These are phyloP conservation scores for Heimioporus sp. DNA, from an alignment of 768 basidiomycete genomes.

Conservation along the genomic window DNA sequence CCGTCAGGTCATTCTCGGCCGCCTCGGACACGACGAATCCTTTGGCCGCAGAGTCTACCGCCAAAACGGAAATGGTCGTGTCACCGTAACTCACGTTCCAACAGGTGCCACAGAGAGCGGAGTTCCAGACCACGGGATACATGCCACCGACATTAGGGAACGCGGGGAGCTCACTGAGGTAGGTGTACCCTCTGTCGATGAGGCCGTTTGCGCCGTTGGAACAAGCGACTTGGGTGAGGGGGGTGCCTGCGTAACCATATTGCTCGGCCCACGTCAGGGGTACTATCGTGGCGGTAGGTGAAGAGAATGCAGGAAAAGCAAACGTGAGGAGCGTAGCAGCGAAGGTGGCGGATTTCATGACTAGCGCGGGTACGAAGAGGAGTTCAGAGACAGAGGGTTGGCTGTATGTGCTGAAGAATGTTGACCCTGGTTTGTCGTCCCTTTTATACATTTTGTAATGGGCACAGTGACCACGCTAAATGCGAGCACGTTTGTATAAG, in stretches of 20 bases:
- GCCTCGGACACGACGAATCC: slow-evolving; percentile 49
- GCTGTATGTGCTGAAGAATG: too few species aligned
- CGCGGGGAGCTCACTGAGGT: slow-evolving; percentile 29
- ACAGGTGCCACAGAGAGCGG: slow-evolving; percentile 32
- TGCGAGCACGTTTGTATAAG: too few species aligned
- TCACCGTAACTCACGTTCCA: slow-evolving; percentile 25
- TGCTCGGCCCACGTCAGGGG: slow-evolving; percentile 27
- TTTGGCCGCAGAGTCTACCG: slow-evolving; percentile 23
- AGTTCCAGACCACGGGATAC: slow-evolving; percentile 30
- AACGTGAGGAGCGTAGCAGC: background rate
- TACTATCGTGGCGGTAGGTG: background rate
- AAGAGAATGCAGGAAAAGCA: slow-evolving; percentile 16
- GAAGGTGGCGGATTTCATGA: slow-evolving; percentile 28
- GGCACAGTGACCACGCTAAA: too few species aligned
- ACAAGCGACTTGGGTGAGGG: slow-evolving; percentile 26
- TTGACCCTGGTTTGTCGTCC: too few species aligned
- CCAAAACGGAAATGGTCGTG: slow-evolving; percentile 20
- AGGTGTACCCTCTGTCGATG: slow-evolving; percentile 28
- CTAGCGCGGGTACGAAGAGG: too few species aligned
- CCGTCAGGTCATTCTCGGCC: slow-evolving; percentile 36
- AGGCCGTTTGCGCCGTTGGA: slow-evolving; percentile 34
- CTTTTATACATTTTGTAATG: too few species aligned
- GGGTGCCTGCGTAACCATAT: slow-evolving; percentile 29
- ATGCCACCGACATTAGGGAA: slow-evolving; percentile 35
- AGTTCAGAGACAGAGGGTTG: too few species aligned